Conservation (phyloP, 768 basidiomycete genomes). For the Russula sp. region DNA sequence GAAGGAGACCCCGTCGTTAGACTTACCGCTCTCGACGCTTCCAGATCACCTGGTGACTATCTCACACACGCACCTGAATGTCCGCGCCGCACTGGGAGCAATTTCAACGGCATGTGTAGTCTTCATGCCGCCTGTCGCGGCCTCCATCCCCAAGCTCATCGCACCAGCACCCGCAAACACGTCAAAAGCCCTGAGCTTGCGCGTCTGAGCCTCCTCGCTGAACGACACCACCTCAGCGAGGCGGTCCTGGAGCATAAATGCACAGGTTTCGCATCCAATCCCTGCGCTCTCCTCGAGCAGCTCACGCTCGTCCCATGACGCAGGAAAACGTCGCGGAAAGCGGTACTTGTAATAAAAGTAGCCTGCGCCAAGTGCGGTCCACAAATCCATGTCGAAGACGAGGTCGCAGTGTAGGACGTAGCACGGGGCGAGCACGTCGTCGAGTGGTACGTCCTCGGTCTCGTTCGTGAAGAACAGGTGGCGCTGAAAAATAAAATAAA, state of each 20-base stretch:
- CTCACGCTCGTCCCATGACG: slow-evolving; percentile 34
- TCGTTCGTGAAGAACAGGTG: slow-evolving; percentile 58
- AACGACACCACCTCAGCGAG: slow-evolving; percentile 27
- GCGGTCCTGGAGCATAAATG: slow-evolving; percentile 26
- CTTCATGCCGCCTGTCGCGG: slow-evolving; percentile 45
- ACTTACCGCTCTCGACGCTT: neutral
- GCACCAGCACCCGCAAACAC: slow-evolving; percentile 49
- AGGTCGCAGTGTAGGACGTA: slow-evolving; percentile 39
- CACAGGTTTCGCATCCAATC: slow-evolving; percentile 44
- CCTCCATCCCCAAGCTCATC: slow-evolving; percentile 53
- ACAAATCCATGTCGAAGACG: slow-evolving; percentile 25
- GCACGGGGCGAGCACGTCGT: slow-evolving; percentile 43
- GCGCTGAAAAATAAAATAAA: slow-evolving; percentile 36
- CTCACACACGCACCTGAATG: slow-evolving; percentile 41
- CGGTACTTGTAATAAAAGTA: slow-evolving; percentile 46
- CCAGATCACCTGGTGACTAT: neutral
- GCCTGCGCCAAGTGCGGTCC: slow-evolving; percentile 39
- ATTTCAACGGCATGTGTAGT: slow-evolving; percentile 67
- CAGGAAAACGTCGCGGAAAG: slow-evolving; percentile 34
- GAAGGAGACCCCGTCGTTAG: slow-evolving; percentile 8
- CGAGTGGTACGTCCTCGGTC: slow-evolving; percentile 30
- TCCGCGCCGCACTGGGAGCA: slow-evolving; percentile 65
- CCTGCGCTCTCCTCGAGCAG: slow-evolving; percentile 35
- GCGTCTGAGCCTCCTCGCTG: slow-evolving; percentile 25
- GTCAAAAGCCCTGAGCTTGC: slow-evolving; percentile 34